Base-by-base conservation (phyloP, 441 rosid genomes). In the Syzygium syzygioides region DNA sequence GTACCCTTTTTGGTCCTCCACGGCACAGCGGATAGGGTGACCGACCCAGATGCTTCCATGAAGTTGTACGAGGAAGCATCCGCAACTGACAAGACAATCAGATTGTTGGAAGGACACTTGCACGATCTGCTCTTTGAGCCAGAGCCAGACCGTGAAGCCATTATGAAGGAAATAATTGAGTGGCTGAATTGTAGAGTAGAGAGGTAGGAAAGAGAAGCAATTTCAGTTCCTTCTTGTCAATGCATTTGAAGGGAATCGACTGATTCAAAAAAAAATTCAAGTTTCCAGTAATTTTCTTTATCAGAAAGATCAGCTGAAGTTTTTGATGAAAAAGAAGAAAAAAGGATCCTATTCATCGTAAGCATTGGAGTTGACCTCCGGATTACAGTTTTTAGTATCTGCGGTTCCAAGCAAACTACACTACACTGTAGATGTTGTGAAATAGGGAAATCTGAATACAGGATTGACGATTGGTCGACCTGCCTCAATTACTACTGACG, bases 101-200 rank as follows among this genome's bases (percentile, higher is more conserved):
- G 93, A 83, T 89, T 96, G 50, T 91, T 88, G 11, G 94, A 95
- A 14, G 98, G 98, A 20, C 92, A 93, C 56, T 90, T 96, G 68
- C 99, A 97, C 34, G 99, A 97, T 88, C 96, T 97, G 28, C 94
- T 97, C 30, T 94, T 96, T 9, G 99, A 96, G 88, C 98, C 95
- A 50, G 55, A 53, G 87, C 87, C 87, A 4, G 99, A 96, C 62
- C 91, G 95, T 68, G 94, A 95, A 34, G 91, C 92, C 37, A 93
- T 97, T 45, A 79, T 86, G 87, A 90, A 90, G 12, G 95, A 89
- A 76, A 96, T 96, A 79, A 90, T 93, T 53, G 93, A 94, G 37
- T 97, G 99, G 99, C 88, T 96, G 87, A 90, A 89, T 86, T 88
- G 91, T 92, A 92, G 98, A 88, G 91, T 93, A 87, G 91, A 88